Evolutionary conservation across 108 stramenopile species (phyloP).

Genomic region (Skeletonema grethae): DNA sequence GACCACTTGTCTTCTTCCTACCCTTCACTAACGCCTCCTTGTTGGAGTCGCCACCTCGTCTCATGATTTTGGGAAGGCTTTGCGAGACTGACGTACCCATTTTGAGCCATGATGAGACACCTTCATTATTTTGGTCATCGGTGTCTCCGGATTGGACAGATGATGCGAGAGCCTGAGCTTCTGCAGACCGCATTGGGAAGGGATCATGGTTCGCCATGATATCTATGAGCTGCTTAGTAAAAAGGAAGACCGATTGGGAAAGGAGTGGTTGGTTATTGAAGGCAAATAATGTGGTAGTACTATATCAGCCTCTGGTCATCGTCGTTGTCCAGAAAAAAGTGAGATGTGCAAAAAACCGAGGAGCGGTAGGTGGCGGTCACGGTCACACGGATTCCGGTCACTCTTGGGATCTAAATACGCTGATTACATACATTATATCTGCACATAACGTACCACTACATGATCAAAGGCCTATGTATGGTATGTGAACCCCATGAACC

Average conservation of each 20-base stretch:
- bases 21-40: constrained; percentile 24
- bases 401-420: no score
- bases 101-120: constrained; percentile 45
- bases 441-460: no score
- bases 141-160: constrained; percentile 23
- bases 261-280: background rate
- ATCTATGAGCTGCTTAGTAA: background rate
- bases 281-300: background rate
- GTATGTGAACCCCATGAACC: no score
- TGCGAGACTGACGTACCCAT: constrained; percentile 39
- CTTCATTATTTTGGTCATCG: constrained; percentile 9
- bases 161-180: constrained; percentile 64
- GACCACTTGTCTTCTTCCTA: constrained; percentile 16
- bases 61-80: constrained; percentile 18
- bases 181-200: constrained; percentile 81
- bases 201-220: constrained; percentile 68
- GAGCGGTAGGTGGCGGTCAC: no score
- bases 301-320: no score
- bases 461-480: no score
- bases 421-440: no score
- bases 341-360: no score
- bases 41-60: constrained; percentile 11
- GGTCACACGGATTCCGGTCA: no score
- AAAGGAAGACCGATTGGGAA: background rate
- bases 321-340: no score